These are phyloP conservation scores for Xerocomus potaroensis DNA, from an alignment of 768 basidiomycete species.

Conservation along the genomic window DNA sequence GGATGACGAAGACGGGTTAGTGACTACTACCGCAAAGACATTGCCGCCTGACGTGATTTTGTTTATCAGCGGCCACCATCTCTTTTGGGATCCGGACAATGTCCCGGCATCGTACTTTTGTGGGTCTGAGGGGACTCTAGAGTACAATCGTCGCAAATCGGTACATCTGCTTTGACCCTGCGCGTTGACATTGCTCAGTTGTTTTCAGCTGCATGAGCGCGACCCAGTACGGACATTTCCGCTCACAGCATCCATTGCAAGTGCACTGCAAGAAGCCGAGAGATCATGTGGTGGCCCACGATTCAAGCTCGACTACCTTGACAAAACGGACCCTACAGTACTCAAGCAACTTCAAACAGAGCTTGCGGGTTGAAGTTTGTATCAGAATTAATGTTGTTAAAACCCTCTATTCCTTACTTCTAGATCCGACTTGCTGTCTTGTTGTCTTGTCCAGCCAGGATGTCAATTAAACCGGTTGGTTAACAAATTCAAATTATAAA, in stretches of 20 bases:
- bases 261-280: slow-evolving; percentile 62
- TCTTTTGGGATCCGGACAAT: slow-evolving; percentile 68
- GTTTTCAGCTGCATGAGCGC: slow-evolving; percentile 54
- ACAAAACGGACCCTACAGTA: slow-evolving; percentile 68
- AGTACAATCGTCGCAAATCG: slow-evolving; percentile 69
- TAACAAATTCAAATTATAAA: slow-evolving; percentile 8
- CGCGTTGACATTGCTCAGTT: slow-evolving; percentile 6
- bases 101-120: slow-evolving; percentile 57
- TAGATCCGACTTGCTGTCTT: slow-evolving; percentile 1
- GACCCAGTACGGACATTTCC: slow-evolving; percentile 69
- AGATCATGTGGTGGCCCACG: slow-evolving; percentile 52
- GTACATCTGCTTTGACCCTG: slow-evolving; percentile 38
- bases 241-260: slow-evolving; percentile 57
- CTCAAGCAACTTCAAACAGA: slow-evolving; percentile 64
- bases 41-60: background rate
- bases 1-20: slow-evolving; percentile 36
- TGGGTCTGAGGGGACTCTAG: slow-evolving; percentile 65
- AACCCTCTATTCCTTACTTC: background rate
- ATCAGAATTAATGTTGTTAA: background rate
- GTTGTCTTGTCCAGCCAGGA: slow-evolving; percentile 2
- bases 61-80: slow-evolving; percentile 36
- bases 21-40: background rate
- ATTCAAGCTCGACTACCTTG: slow-evolving; percentile 59
- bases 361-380: slow-evolving; percentile 25
- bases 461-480: slow-evolving; percentile 2